Evolutionary conservation across 1,284 basidiomycete species (phyloP).

Genomic region (Termitomyces sp.): DNA sequence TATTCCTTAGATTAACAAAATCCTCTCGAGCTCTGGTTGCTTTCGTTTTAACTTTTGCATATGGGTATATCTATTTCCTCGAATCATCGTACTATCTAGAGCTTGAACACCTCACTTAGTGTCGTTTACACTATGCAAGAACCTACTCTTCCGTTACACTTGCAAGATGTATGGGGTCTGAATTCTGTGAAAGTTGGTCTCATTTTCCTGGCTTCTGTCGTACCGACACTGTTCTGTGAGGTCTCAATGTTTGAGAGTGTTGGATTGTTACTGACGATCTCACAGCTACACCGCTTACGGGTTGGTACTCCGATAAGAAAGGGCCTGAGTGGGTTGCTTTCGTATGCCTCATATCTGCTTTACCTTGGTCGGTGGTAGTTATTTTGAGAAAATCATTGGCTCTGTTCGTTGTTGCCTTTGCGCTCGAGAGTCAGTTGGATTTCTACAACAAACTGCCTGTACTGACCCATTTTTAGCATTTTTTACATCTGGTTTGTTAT

Average conservation of each 20-base stretch:
- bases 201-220: conserved; percentile 65
- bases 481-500: conserved; percentile 51
- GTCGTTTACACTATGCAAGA: conserved; percentile 52
- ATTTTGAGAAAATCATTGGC: conserved; percentile 48
- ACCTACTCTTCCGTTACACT: conserved; percentile 62
- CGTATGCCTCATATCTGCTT: conserved; percentile 44
- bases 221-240: conserved; percentile 64
- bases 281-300: conserved; percentile 57
- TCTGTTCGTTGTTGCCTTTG: conserved; percentile 59
- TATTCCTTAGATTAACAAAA: conserved; percentile 42
- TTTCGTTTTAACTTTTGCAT: conserved; percentile 49
- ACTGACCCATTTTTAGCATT: conserved; percentile 40
- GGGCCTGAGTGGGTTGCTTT: conserved; percentile 57
- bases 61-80: conserved; percentile 43
- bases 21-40: conserved; percentile 55
- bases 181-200: conserved; percentile 61
- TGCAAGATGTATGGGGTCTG: conserved; percentile 59
- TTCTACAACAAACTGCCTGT: background rate
- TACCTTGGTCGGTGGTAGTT: conserved; percentile 68
- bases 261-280: background rate
- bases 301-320: conserved; percentile 55
- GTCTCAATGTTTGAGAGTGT: background rate
- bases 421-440: conserved; percentile 46
- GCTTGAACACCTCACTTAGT: conserved; percentile 28
- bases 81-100: background rate